Base-by-base conservation (phyloP, 495 filamentous ascomycete genomes). In the Bryoglossum gracile region DNA sequence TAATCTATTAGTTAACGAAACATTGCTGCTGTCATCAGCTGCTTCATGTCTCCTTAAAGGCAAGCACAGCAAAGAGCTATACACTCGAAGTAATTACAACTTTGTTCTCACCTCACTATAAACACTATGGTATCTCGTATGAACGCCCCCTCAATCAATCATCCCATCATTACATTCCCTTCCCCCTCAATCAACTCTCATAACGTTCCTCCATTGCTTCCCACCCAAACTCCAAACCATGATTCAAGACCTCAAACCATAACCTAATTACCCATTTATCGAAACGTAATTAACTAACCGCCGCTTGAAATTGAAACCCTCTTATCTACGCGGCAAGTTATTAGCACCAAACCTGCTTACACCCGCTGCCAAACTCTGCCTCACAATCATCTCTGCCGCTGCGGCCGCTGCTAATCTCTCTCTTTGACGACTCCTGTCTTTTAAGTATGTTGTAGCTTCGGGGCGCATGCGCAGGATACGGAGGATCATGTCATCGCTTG, bases 401-500 rank as follows among this genome's bases (percentile, higher is more conserved):
- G 88, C 87, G 0, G 87, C 77, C 0, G 91, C 92, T 4, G 89
- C 88, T 58, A 96, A 76, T 56, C 91, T 72, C 69, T 97, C 92
- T 69, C 90, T 91, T 69, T 99, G 92, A 49, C 94, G 77, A 61
- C 86, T 90, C 17, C 92, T 72, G 65, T 97, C 90, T 46, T 83
- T 85, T 42, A 99, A 70, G 69, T 99, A 99, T 30, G 76, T 69
- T 33, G 81, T 79, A n/a, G 92, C 94, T 70, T 97, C 92, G 13
- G 90, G 89, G 40, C 92, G 73, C 92, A 99, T 99, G 40, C 92
- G 80, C 55, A 99, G 65, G 52, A 99, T 97, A 11, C 92, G 78
- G 32, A 99, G 67, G 52, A 99, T 97, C 86, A 97, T 96, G 62
- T 99, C 92, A 62, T 99, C 92, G 62, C 84, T 95, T 6, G 94